phyloP scores from a whole-genome alignment of 2,329 filamentous ascomycete genomes.

The Paramyrothecium roridum region DNA sequence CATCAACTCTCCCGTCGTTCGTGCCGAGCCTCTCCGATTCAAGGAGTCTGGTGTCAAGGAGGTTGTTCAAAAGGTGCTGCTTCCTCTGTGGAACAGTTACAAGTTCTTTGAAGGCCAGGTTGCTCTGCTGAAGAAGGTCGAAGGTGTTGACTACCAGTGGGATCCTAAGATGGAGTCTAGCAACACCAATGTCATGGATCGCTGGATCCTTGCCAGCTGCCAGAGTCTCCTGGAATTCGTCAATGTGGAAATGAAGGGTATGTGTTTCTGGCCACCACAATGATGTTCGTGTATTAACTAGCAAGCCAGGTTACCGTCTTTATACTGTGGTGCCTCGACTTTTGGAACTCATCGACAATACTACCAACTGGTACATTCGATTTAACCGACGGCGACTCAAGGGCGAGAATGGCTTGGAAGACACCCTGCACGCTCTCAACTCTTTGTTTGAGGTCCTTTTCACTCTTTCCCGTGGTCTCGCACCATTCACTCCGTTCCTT shows the following conservation, averaged over 20 bases:
- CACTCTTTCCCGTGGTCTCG: constrained; percentile 81
- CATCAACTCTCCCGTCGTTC: constrained; percentile 93
- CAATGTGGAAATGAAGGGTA: constrained; percentile 84
- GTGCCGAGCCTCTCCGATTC: constrained; percentile 86
- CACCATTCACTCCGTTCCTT: constrained; percentile 93
- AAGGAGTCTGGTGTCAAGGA: constrained; percentile 92
- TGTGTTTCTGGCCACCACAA: constrained; percentile 26
- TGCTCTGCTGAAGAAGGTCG: constrained; percentile 79
- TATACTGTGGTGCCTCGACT: constrained; percentile 91
- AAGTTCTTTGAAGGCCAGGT: constrained; percentile 95
- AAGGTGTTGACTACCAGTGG: constrained; percentile 73
- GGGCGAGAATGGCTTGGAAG: constrained; percentile 80
- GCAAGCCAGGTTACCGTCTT: constrained; percentile 58
- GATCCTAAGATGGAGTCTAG: constrained; percentile 70
- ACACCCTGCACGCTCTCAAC: constrained; percentile 88
- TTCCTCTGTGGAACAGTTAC: constrained; percentile 95
- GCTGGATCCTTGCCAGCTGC: constrained; percentile 90
- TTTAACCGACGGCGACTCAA: constrained; percentile 91
- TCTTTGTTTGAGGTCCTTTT: constrained; percentile 92
- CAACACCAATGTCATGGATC: constrained; percentile 91
- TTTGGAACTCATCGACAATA: constrained; percentile 82
- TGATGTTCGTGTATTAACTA: not conserved
- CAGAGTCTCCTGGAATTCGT: constrained; percentile 90
- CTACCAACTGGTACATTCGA: constrained; percentile 98
- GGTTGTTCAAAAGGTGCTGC: constrained; percentile 84